Conservation (phyloP, 2,329 filamentous ascomycete genomes). For the Ceratocystis albifundus region DNA sequence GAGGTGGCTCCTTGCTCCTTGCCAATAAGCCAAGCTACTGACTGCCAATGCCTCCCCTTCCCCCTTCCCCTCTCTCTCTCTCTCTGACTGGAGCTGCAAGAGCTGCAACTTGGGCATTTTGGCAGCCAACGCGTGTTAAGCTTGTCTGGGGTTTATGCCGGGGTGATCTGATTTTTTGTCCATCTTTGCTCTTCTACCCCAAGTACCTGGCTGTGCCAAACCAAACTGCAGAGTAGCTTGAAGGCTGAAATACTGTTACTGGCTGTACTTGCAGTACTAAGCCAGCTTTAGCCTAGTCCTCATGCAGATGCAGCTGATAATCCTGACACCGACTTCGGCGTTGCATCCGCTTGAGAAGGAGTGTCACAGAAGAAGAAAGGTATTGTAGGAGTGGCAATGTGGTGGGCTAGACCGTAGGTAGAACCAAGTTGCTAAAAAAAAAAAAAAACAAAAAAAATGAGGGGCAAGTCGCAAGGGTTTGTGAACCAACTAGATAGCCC, state of each 20-base stretch:
- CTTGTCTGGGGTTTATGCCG: slow-evolving; percentile 3
- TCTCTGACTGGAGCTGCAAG: neutral
- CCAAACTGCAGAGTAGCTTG: too few relatives aligned
- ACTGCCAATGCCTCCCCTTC: neutral
- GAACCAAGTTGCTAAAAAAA: neutral
- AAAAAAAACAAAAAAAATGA: neutral
- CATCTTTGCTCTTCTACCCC: neutral
- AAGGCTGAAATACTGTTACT: too few relatives aligned
- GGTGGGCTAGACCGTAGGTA: neutral
- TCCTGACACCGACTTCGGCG: slow-evolving; percentile 11
- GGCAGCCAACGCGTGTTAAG: slow-evolving; percentile 10
- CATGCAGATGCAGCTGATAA: neutral
- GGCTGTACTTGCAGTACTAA: neutral
- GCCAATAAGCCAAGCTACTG: neutral
- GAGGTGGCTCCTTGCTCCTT: slow-evolving; percentile 6
- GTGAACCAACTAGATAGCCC: neutral
- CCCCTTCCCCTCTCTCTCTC: too few relatives aligned
- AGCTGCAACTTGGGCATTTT: slow-evolving; percentile 5
- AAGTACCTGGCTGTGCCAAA: too few relatives aligned
- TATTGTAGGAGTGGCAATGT: neutral
- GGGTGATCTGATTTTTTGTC: slow-evolving; percentile 10
- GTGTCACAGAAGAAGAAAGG: neutral
- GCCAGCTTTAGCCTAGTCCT: neutral
- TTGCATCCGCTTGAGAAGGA: neutral
- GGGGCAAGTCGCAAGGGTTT: too few relatives aligned